A percentile compares a stretch with the other conserved stretches of the same genome.
Conservation (phyloP, 164 flowering plant species). For the Annona squamosa region DNA sequence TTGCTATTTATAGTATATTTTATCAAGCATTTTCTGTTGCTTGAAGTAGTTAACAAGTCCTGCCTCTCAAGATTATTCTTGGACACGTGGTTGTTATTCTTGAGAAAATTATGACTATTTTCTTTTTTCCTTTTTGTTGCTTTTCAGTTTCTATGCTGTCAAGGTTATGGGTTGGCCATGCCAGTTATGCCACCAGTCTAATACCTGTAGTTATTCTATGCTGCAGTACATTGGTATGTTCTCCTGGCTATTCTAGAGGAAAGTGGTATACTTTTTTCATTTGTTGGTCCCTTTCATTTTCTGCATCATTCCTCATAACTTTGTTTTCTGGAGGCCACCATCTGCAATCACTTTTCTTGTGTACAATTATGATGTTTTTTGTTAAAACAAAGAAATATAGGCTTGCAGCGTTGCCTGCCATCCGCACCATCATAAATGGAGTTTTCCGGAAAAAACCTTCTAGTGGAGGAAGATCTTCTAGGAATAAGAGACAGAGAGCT, state of each 20-base stretch:
- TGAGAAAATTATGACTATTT: neutral
- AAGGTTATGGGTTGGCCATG: slow-evolving; percentile 66
- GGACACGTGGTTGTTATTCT: neutral
- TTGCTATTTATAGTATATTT: neutral
- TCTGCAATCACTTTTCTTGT: too few species aligned
- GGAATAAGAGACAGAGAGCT: too few species aligned
- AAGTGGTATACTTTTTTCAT: neutral
- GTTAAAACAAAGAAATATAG: too few species aligned
- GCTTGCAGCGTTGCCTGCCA: too few species aligned
- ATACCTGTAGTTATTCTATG: slow-evolving; percentile 55
- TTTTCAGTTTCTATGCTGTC: slow-evolving; percentile 40
- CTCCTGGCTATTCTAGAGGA: neutral
- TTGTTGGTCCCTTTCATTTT: neutral
- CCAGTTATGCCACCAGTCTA: slow-evolving; percentile 20
- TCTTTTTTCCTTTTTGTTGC: neutral
- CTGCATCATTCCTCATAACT: neutral
- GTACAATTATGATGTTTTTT: too few species aligned
- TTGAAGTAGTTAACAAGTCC: too few species aligned
- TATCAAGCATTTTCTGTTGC: neutral
- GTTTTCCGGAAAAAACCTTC: too few species aligned
- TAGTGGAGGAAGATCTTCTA: too few species aligned
- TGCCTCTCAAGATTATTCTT: too few species aligned
- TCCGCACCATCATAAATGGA: too few species aligned
- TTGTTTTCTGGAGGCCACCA: neutral
- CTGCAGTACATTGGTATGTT: slow-evolving; percentile 38